phyloP scores from a whole-genome alignment of 352 stramenopile genomes.

The Phytophthora gonapodyides region DNA sequence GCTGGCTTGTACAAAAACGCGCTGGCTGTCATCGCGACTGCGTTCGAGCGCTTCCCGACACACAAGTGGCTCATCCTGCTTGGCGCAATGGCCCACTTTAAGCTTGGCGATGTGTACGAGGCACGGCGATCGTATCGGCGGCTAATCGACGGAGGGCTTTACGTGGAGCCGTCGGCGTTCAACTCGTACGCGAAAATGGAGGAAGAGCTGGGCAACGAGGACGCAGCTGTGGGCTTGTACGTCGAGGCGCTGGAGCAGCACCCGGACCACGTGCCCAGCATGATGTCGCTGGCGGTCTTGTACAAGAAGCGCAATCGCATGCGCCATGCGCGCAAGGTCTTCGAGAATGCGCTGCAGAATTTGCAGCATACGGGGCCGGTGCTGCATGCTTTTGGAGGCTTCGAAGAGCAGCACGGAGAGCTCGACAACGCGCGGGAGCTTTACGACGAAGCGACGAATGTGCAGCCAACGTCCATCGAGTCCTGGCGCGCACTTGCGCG shows the following conservation, averaged over 20 bases:
- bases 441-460: slow-evolving; percentile 71
- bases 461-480: slow-evolving; percentile 66
- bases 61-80: slow-evolving; percentile 86
- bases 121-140: slow-evolving; percentile 70
- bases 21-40: slow-evolving; percentile 66
- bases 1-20: slow-evolving; percentile 75
- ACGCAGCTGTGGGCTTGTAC: slow-evolving; percentile 70
- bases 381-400: slow-evolving; percentile 71
- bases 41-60: slow-evolving; percentile 68
- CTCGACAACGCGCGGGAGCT: slow-evolving; percentile 73
- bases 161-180: slow-evolving; percentile 72
- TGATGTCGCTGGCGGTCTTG: slow-evolving; percentile 79
- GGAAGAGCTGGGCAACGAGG: slow-evolving; percentile 73
- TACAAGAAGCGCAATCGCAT: slow-evolving; percentile 56
- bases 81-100: slow-evolving; percentile 76
- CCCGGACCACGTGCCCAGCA: slow-evolving; percentile 74
- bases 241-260: slow-evolving; percentile 56
- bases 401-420: slow-evolving; percentile 78
- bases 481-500: slow-evolving; percentile 72
- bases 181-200: slow-evolving; percentile 89
- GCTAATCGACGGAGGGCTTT: slow-evolving; percentile 74
- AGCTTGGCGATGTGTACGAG: slow-evolving; percentile 79
- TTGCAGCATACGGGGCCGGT: slow-evolving; percentile 61
- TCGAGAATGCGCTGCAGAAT: slow-evolving; percentile 65
- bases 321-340: slow-evolving; percentile 58